phyloP scores from a whole-genome alignment of 2,329 filamentous ascomycete genomes.

The Aspergillus jensenii region DNA sequence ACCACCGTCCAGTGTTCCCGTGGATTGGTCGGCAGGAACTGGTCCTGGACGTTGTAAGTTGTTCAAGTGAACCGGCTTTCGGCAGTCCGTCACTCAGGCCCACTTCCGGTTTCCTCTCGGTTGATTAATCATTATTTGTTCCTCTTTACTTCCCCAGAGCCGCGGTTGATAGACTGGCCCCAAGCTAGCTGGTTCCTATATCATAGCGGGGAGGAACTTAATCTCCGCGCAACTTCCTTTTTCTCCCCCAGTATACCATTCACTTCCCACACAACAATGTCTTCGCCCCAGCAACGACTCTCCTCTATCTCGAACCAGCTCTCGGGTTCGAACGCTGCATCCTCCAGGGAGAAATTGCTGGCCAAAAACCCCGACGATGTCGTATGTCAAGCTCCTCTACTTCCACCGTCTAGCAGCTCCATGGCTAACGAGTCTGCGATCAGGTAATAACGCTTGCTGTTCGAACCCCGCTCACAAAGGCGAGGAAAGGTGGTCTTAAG shows the following conservation, averaged over 20 bases:
- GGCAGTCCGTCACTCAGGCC: slow-evolving; percentile 5
- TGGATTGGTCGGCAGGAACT: not conserved
- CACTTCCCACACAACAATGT: slow-evolving; percentile 25
- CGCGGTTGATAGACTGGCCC: slow-evolving; percentile 13
- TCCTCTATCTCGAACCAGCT: slow-evolving; percentile 44
- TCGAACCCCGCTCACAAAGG: slow-evolving; percentile 41
- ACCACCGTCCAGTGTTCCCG: not conserved
- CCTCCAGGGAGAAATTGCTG: slow-evolving; percentile 32
- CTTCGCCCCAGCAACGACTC: slow-evolving; percentile 39
- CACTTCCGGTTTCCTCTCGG: slow-evolving; percentile 5
- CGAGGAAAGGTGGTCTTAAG: slow-evolving; percentile 41
- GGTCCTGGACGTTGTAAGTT: not conserved
- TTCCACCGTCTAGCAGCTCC: not conserved
- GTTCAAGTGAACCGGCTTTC: slow-evolving; percentile 5
- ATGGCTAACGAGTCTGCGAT: not conserved
- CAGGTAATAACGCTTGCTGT: slow-evolving; percentile 43
- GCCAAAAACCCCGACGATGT: slow-evolving; percentile 41
- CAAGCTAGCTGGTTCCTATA: slow-evolving; percentile 9
- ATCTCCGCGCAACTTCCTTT: not conserved
- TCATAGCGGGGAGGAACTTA: slow-evolving; percentile 1
- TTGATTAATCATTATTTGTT: not conserved
- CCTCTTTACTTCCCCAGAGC: slow-evolving; percentile 6
- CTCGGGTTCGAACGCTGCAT: slow-evolving; percentile 25
- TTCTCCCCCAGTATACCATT: not conserved
- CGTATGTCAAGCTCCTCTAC: slow-evolving; percentile 28